Percentiles rank a stretch among this genome's conserved stretches.
These are phyloP conservation scores for Abrus precatorius DNA, from an alignment of 306 rosid genomes.

Conservation along the genomic window DNA sequence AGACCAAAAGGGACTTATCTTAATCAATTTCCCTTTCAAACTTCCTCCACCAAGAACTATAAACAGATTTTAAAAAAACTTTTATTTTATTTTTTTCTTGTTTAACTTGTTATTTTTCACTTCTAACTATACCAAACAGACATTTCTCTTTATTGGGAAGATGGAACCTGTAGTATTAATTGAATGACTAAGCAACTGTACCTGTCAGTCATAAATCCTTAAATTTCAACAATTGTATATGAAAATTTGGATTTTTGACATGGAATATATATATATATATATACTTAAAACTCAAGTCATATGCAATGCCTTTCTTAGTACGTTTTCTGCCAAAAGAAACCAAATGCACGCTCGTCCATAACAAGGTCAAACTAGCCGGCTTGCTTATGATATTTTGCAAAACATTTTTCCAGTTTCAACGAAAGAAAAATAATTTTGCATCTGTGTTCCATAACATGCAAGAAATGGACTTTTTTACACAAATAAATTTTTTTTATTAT, in stretches of 20 bases:
- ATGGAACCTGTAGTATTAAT: background rate
- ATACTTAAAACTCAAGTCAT: conserved; percentile 8
- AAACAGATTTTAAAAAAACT: background rate
- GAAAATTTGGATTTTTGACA: conserved; percentile 35
- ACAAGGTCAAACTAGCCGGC: conserved; percentile 41
- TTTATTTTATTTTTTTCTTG: background rate
- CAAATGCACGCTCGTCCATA: conserved; percentile 13
- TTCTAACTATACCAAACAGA: background rate
- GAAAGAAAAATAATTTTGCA: background rate
- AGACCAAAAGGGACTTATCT: background rate
- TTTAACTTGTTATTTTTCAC: background rate
- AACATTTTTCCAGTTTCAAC: background rate
- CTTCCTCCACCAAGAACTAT: background rate
- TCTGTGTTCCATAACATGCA: background rate
- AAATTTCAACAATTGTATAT: conserved; percentile 32
- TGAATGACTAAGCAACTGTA: background rate
- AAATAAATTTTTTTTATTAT: no score
- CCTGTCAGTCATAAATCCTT: background rate
- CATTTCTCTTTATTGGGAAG: background rate
- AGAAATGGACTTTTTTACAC: no score
- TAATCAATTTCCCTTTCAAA: background rate
- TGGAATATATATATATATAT: background rate
- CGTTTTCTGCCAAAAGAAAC: conserved; percentile 26
- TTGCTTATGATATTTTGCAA: background rate
- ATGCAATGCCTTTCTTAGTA: conserved; percentile 28